Evolutionary conservation across 768 basidiomycete genomes (phyloP).

Genomic region (Lactarius indigo): DNA sequence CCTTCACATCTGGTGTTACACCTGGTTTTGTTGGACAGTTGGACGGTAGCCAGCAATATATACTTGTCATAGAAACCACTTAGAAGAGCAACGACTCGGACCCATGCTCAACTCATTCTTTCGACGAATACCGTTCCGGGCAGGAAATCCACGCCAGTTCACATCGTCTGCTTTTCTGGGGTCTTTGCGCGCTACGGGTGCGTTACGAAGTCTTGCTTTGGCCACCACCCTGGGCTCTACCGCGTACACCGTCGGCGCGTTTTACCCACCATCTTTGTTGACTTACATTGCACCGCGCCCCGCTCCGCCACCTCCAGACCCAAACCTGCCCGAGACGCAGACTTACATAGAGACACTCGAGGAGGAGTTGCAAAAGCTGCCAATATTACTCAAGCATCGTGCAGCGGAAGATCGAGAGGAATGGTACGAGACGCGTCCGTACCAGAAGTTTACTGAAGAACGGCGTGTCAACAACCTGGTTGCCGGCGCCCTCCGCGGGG

Average conservation of each 20-base stretch:
- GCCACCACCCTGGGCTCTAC: constrained; percentile 22
- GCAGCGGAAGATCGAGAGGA: constrained; percentile 45
- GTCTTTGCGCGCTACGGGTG: neutral
- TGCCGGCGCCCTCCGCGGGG: constrained; percentile 80
- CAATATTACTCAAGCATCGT: constrained; percentile 53
- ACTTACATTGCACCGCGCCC: constrained; percentile 71
- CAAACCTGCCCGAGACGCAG: constrained; percentile 55
- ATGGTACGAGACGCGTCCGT: constrained; percentile 82
- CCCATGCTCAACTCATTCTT: constrained; percentile 4
- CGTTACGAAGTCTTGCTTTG: constrained; percentile 10
- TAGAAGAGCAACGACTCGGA: neutral
- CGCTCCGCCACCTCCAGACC: constrained; percentile 66
- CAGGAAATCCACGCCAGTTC: constrained; percentile 1
- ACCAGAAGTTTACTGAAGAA: constrained; percentile 63
- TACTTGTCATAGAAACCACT: neutral
- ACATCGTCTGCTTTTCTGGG: neutral
- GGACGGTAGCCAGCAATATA: neutral
- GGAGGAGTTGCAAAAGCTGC: constrained; percentile 58
- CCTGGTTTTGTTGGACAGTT: too few species aligned
- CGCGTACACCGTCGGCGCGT: constrained; percentile 51
- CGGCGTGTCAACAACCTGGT: constrained; percentile 79
- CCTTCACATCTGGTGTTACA: neutral
- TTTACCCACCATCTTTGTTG: constrained; percentile 66
- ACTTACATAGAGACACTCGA: constrained; percentile 63
- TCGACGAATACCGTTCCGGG: constrained; percentile 5